A percentile compares a stretch with the other conserved stretches of the same genome.
Conservation (phyloP, 306 rosid genomes). For the Cicer arietinum region DNA sequence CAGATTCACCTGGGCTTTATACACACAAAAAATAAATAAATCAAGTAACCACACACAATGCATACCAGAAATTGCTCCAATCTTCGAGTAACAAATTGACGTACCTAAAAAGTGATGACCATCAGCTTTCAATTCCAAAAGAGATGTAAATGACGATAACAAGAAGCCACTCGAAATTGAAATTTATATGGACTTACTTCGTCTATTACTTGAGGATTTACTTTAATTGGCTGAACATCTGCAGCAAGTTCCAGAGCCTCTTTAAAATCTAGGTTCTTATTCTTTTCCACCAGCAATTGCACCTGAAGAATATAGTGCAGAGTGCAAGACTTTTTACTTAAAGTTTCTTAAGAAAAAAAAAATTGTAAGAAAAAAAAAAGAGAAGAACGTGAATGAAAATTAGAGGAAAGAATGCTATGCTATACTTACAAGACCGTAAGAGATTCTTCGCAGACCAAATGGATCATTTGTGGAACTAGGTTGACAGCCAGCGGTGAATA, state of each 20-base stretch:
- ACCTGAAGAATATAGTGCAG: conserved; percentile 61
- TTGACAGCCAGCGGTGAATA: conserved; percentile 94
- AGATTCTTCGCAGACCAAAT: conserved; percentile 89
- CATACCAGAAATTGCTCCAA: conserved; percentile 93
- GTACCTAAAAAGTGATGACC: conserved; percentile 59
- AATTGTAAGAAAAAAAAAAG: not conserved
- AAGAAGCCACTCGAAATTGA: conserved; percentile 14
- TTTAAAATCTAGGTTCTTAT: conserved; percentile 73
- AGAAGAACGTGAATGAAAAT: conserved; percentile 20
- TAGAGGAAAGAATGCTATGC: conserved; percentile 8
- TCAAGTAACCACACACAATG: not conserved
- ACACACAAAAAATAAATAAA: conserved; percentile 3
- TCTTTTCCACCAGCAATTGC: conserved; percentile 84
- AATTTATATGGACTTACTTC: conserved; percentile 53
- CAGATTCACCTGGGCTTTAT: conserved; percentile 18
- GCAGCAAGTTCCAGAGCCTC: conserved; percentile 86
- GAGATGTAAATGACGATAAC: conserved; percentile 4
- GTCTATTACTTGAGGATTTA: conserved; percentile 57
- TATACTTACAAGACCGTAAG: conserved; percentile 89
- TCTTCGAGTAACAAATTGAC: conserved; percentile 83
- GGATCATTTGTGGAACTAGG: conserved; percentile 91
- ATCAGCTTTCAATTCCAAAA: conserved; percentile 39
- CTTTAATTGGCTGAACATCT: conserved; percentile 69
- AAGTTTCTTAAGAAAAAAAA: not conserved
- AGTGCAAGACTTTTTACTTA: conserved; percentile 37